These are phyloP conservation scores for Leccinum olivaceopallidum DNA, from an alignment of 768 basidiomycete species.

Conservation along the genomic window DNA sequence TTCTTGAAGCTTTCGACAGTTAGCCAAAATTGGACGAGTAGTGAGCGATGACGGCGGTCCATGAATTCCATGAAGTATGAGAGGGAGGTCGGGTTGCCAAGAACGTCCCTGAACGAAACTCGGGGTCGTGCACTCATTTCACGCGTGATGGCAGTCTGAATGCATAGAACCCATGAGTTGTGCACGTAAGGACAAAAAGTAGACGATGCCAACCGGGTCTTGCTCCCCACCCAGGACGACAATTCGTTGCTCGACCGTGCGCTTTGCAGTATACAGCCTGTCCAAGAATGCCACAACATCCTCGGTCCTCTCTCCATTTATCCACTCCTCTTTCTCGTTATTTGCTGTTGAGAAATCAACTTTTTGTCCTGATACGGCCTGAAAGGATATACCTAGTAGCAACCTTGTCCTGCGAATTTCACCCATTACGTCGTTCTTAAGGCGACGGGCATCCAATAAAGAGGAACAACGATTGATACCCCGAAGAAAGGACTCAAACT, in stretches of 20 bases:
- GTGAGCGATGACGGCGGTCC: constrained; percentile 83
- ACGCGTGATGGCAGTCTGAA: constrained; percentile 41
- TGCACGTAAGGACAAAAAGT: neutral
- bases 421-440: constrained; percentile 91
- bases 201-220: constrained; percentile 48
- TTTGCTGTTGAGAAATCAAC: constrained; percentile 49
- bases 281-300: constrained; percentile 86
- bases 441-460: constrained; percentile 81
- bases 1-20: constrained; percentile 98
- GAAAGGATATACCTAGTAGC: constrained; percentile 54
- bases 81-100: constrained; percentile 85
- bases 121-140: constrained; percentile 48
- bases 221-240: constrained; percentile 71
- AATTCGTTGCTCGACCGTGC: constrained; percentile 85
- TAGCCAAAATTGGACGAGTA: constrained; percentile 96
- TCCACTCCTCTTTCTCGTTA: constrained; percentile 88
- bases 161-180: constrained; percentile 4
- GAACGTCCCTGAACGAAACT: constrained; percentile 72
- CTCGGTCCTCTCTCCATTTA: constrained; percentile 82
- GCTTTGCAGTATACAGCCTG: constrained; percentile 85
- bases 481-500: constrained; percentile 89
- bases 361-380: neutral
- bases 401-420: constrained; percentile 83
- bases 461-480: constrained; percentile 83
- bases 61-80: constrained; percentile 99